Evolutionary conservation across 2,329 filamentous ascomycete genomes (phyloP).

Genomic region (Alternaria arborescens): DNA sequence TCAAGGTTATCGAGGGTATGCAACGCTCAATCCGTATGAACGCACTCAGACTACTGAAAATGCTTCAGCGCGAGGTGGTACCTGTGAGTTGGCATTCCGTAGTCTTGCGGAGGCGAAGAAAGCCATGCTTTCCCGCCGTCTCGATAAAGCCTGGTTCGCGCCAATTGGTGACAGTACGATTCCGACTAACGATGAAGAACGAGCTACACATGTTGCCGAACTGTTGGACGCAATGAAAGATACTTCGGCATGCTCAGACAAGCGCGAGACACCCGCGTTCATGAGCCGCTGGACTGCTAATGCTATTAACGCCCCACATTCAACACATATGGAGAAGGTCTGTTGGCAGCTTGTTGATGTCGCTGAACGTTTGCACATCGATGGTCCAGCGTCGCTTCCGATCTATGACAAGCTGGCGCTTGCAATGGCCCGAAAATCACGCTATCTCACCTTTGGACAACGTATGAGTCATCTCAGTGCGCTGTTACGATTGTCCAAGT

Average conservation of each 20-base stretch:
- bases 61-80: too few species aligned
- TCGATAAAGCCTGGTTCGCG: too few species aligned
- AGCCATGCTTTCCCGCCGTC: too few species aligned
- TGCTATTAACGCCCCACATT: neutral
- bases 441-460: constrained; percentile 14
- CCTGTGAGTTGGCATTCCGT: too few species aligned
- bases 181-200: constrained; percentile 4
- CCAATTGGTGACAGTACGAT: constrained; percentile 8
- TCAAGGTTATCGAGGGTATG: too few species aligned
- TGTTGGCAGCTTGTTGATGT: constrained; percentile 22
- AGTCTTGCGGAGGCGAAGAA: too few species aligned
- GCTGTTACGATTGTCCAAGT: constrained; percentile 16
- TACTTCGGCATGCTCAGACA: constrained; percentile 13
- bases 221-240: constrained; percentile 16
- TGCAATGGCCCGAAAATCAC: constrained; percentile 8
- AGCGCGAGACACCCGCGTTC: constrained; percentile 1
- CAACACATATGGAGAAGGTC: constrained; percentile 20
- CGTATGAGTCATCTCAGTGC: constrained; percentile 15
- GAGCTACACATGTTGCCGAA: constrained; percentile 7
- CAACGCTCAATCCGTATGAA: too few species aligned
- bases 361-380: constrained; percentile 13
- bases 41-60: too few species aligned
- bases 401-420: constrained; percentile 13
- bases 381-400: constrained; percentile 9
- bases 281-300: constrained; percentile 14